Base-by-base conservation (phyloP, 768 basidiomycete genomes). In the Jaapia argillacea region DNA sequence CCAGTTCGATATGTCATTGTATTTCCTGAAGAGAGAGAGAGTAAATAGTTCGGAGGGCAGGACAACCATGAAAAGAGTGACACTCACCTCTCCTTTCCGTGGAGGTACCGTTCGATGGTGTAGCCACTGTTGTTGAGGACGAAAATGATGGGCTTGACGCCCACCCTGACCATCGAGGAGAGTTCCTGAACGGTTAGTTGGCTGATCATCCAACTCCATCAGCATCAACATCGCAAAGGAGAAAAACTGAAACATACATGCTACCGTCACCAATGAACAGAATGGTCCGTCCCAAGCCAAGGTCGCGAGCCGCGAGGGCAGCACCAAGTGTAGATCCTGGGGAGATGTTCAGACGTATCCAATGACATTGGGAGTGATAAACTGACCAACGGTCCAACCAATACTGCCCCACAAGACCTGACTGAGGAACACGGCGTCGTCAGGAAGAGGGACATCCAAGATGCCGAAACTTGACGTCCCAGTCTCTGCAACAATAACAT, bases 341-440 rank as follows among this genome's bases (percentile, higher is more conserved):
- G n/a, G n/a, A n/a, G n/a, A n/a, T n/a, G n/a, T n/a, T n/a, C n/a
- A n/a, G n/a, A n/a, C n/a, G n/a, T n/a, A n/a, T n/a, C n/a, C n/a
- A n/a, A n/a, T n/a, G n/a, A n/a, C n/a, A n/a, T n/a, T n/a, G n/a
- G n/a, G n/a, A n/a, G n/a, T n/a, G n/a, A n/a, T n/a, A n/a, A n/a
- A n/a, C n/a, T n/a, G n/a, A 66, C 88, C 87, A 31, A 85, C 77
- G 14, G 83, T 78, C 82, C 84, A 96, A 0, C 93, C 93, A 51
- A 97, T 96, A 46, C 82, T 83, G 40, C 93, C 92, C 81, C 86
- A 96, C 4, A 96, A 63, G 41, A 94, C 77, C 61, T 92, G 89
- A 47, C 71, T 76, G 28, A 89, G 47, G 45, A 82, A 77, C 4
- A 78, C 59, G 1, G 79, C 65, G 36, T 76, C 69, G n/a, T 75